Base-by-base conservation (phyloP, 805 yeast genomes). In the Candida vartiovaarae region DNA sequence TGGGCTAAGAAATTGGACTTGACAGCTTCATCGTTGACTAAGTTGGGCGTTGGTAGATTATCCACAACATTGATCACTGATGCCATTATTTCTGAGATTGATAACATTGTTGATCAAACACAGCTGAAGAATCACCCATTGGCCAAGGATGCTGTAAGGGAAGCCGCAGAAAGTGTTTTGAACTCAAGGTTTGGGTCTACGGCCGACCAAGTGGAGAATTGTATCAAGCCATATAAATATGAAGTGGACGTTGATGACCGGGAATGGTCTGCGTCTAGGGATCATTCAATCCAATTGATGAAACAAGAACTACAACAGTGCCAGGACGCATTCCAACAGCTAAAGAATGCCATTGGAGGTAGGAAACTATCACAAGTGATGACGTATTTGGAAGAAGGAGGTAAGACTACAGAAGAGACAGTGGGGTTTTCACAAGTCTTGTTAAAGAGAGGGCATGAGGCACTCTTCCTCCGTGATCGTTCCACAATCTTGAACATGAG, bases 131-230 rank as follows among this genome's bases (percentile, higher is more conserved):
- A 80, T 50, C 97, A 91, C 59, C 95, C 95, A n/a, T 69, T 84
- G 64, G 95, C 95, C 3, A 80, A 79, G 52, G 76, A 78, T 36
- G 82, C 87, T 3, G 89, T 93, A 8, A 77, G 75, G 42, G 95
- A 88, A 34, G 95, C 97, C 3, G 95, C 96, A 0, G 73, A 76
- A 30, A 70, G 80, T 25, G 95, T 93, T n/a, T 69, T 93, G 49
- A 81, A 81, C 50, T 67, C 84, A 27, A 79, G 91, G 51, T 93
- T 76, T 60, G 86, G 81, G 51, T 82, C 95, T 1, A 91, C 99
- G 0, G 95, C 99, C 0, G 99, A 95, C 62, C 99, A 93, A 62
- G 98, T 93, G 6, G 99, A 93, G 58, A 93, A 95, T 63, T 90
- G 98, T 66, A 91, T 93, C 57, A 93, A 93, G 62, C 99, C 99